Base-by-base conservation (phyloP, 2,329 filamentous ascomycete genomes). In the Fusarium pseudograminearum region DNA sequence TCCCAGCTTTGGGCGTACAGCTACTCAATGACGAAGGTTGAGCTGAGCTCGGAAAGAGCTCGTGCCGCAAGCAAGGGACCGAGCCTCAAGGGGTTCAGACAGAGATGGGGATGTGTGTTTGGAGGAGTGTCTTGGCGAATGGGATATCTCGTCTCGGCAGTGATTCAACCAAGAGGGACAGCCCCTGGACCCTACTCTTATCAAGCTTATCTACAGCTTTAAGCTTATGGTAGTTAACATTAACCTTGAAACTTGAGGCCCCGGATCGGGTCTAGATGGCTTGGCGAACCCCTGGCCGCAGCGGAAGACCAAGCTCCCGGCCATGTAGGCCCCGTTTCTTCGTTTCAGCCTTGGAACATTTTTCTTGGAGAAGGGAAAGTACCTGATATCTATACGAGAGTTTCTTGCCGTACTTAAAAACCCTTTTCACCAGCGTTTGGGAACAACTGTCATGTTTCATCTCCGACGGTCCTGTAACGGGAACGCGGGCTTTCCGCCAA, bases 241-340 rank as follows among this genome's bases (percentile, higher is more conserved):
- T 61, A 61, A 65, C 24, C 24, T 34, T 56, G 46, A 65, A 59
- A 60, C 54, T 42, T 40, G 26, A 24, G 12, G 42, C 62, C 41
- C 48, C 9, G 24, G 41, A 65, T 44, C 11, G 33, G 42, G 41
- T 16, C 16, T 47, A 20, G 56, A 31, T 40, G 46, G 47, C 61
- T 65, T 65, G 61, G 61, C 60, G 45, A 52, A 42, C 61, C 61
- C 62, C 54, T 44, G 46, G 44, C 34, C 51, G 53, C 53, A 65
- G 61, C 63, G 63, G 63, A 66, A 66, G 63, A 18, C 61, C 30
- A 20, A 61, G 47, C 47, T 66, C 55, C 63, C 63, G 63, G 63
- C 54, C 63, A 40, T 46, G 8, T 47, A 33, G 55, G 24, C 53
- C 53, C 61, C 61, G 63, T 48, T 46, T 66, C n/a, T 24, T 20